phyloP scores from a whole-genome alignment of 2,329 filamentous ascomycete species.

The Colletotrichum tamarilloi region DNA sequence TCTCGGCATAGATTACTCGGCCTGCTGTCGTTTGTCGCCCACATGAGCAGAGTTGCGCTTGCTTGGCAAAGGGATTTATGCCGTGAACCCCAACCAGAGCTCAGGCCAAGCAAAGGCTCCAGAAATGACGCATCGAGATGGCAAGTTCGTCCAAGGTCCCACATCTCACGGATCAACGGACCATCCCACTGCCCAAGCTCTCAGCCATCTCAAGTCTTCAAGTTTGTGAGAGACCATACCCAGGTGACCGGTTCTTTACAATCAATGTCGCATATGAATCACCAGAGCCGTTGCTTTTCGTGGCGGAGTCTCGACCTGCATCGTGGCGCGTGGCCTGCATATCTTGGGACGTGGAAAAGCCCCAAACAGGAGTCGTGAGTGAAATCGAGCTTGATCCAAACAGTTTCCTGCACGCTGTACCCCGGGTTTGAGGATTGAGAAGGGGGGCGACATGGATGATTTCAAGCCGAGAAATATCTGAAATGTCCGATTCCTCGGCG shows the following conservation, averaged over 20 bases:
- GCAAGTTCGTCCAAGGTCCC: slow-evolving; percentile 25
- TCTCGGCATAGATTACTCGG: not conserved
- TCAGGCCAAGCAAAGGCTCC: not conserved
- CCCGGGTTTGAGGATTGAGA: slow-evolving; percentile 24
- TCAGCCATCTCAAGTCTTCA: slow-evolving; percentile 19
- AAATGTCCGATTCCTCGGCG: not conserved
- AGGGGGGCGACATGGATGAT: not conserved
- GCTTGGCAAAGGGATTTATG: not conserved
- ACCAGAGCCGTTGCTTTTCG: not conserved
- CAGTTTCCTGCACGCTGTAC: slow-evolving; percentile 13
- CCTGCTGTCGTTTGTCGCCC: not conserved
- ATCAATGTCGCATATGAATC: not conserved
- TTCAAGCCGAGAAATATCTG: not conserved
- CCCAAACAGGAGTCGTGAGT: slow-evolving; percentile 14
- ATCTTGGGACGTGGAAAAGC: slow-evolving; percentile 8
- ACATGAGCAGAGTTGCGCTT: slow-evolving; percentile 6
- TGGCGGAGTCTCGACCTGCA: slow-evolving; percentile 21
- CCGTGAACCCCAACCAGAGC: not conserved
- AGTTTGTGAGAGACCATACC: not conserved
- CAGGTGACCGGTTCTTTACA: not conserved
- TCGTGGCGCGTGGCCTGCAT: slow-evolving; percentile 9
- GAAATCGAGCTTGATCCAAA: not conserved
- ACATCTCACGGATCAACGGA: not conserved
- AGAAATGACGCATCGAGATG: not conserved
- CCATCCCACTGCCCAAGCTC: slow-evolving; percentile 22